Evolutionary conservation across 2,329 filamentous ascomycete genomes (phyloP), one percentile per base, ranked within the genome.

Genomic region (Pseudogymnoascus sp.): DNA sequence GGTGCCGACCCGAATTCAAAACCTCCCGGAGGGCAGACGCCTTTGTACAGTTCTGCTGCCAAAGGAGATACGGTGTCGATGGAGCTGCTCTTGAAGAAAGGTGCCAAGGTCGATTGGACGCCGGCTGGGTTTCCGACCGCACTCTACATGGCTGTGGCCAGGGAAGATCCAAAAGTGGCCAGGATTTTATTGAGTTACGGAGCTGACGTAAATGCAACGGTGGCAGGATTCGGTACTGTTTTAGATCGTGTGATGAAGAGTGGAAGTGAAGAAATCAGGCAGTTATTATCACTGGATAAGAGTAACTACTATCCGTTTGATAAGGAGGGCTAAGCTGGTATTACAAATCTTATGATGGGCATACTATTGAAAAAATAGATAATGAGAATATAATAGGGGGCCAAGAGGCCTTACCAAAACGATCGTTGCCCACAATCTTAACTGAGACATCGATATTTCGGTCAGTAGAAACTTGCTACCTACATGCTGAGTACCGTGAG

Each of bases 121-220:
- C 64, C 65, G 8, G 18, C 55, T 7, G 62, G 45, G n/a, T 60
- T 45, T 45, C 64, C 64, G 2, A 41, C 59, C 1, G 18, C 63
- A 14, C 60, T 67, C 9, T 64, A 63, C 52, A 37, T 63, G 37
- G 64, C 60, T 12, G 64, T 67, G 11, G 21, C 18, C 5, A 62
- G 61, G 35, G 65, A 64, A 16, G 63, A 61, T 45, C 43, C 41
- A 28, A 49, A 28, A 28, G 23, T 49, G 43, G 21, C 4, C 6
- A 28, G 14, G 43, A 5, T 49, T n/a, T 28, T 49, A 28, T 28
- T 49, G 5, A 28, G 7, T n/a, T 28, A n/a, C 14, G 21, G 43
- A 9, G 21, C 43, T 8, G 43, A 49, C 14, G 43, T 16, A 28
- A 28, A 49, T 1, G 14, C 23, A 25, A 49, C 23, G 7, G 5